Evolutionary conservation across 805 yeast genomes (phyloP), one percentile per base, ranked within the genome.

Genomic region (Candida michaelii): DNA sequence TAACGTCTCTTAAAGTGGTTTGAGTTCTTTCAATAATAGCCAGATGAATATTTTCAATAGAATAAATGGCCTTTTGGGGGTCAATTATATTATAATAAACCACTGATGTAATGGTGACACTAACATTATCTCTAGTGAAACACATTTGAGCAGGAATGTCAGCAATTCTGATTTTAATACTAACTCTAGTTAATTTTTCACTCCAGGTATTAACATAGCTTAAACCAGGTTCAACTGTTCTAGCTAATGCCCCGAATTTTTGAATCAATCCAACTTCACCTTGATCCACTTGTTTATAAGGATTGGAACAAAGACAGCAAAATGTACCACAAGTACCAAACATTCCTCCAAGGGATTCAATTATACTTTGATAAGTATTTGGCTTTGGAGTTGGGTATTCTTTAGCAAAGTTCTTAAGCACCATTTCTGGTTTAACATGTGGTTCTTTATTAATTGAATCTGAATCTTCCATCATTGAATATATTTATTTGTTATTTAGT

Each of bases 251-350:
- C 50, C 89, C 89, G 55, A 81, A 83, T 30, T 74, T 72, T 41
- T 84, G 82, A 39, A 83, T 68, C 43, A 83, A 69, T 11, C 89
- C 89, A 43, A 83, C 88, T 45, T 76, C 66, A 55, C 89, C 89
- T 62, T 83, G 86, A 19, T 71, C 58, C 19, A 83, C 85, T 27
- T 70, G 65, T 52, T 72, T 66, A 64, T 76, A 83, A 7, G 87
- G 87, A 55, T 80, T 81, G 7, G 73, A 59, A 54, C 84, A 79
- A 40, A 70, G 54, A 52, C 76, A 81, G 50, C 88, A 82, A 51
- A 76, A 65, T 18, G 73, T 59, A 39, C 86, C 86, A 40, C 74
- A 60, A 4, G 59, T 52, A 27, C 89, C 89, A 51, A 76, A 68
- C 27, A 65, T 44, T 9, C 39, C 42, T 27, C 89, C 89, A 44